Conservation (phyloP, 2,329 filamentous ascomycete genomes). For the Exophiala phaeomuriformis region DNA sequence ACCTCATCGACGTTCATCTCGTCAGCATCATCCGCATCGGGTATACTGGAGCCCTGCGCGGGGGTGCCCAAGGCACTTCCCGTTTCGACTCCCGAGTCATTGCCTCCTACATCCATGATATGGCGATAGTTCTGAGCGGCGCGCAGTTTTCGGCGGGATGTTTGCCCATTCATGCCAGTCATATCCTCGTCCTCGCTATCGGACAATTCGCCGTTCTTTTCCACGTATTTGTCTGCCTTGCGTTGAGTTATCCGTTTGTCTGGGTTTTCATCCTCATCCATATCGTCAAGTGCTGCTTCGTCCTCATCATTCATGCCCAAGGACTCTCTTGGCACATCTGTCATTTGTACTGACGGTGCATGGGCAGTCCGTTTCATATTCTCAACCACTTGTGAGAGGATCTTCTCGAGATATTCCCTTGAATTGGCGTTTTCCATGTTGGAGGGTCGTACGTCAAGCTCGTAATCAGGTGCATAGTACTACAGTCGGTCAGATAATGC, state of each 20-base stretch:
- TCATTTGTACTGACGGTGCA: slow-evolving; percentile 58
- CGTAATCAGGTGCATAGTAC: slow-evolving; percentile 64
- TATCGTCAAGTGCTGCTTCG: slow-evolving; percentile 57
- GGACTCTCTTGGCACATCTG: slow-evolving; percentile 54
- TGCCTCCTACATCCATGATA: slow-evolving; percentile 49
- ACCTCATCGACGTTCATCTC: slow-evolving; percentile 36
- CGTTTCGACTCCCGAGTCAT: slow-evolving; percentile 45
- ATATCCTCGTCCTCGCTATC: slow-evolving; percentile 88
- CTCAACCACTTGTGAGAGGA: slow-evolving; percentile 58
- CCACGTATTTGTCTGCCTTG: slow-evolving; percentile 70
- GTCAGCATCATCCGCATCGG: slow-evolving; percentile 44
- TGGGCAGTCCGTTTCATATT: slow-evolving; percentile 58
- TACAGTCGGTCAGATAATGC: slow-evolving; percentile 30
- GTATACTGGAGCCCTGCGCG: slow-evolving; percentile 36
- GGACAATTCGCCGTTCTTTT: slow-evolving; percentile 72
- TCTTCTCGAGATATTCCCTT: slow-evolving; percentile 61
- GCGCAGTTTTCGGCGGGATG: slow-evolving; percentile 81
- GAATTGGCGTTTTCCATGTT: slow-evolving; percentile 69
- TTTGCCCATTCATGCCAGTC: slow-evolving; percentile 61
- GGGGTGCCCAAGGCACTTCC: slow-evolving; percentile 45
- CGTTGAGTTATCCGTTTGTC: slow-evolving; percentile 76
- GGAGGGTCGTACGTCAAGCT: slow-evolving; percentile 60
- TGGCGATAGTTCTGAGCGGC: slow-evolving; percentile 69
- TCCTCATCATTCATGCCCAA: slow-evolving; percentile 56
- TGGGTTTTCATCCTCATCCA: slow-evolving; percentile 79